Conservation (phyloP, 169 alveolate genomes). For the Cystoisospora suis region DNA sequence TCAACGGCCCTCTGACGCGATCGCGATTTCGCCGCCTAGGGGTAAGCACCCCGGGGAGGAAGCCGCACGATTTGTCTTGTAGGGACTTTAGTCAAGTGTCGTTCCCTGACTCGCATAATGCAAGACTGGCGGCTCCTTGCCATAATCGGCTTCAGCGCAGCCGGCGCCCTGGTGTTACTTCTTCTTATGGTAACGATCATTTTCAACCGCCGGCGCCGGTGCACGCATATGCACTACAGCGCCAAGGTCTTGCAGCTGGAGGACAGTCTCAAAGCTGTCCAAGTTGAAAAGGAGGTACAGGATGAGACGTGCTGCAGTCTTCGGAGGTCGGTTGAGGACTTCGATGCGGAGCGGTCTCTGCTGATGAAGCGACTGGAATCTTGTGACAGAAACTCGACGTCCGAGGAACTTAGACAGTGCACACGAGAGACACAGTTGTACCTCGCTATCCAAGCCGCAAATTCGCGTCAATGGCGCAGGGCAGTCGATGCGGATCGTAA, state of each 20-base stretch:
- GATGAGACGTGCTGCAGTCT: background rate
- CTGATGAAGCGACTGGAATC: constrained; percentile 4
- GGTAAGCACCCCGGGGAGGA: too few species aligned
- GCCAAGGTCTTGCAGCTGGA: background rate
- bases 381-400: background rate
- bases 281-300: background rate
- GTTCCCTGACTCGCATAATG: too few species aligned
- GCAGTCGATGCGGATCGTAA: background rate
- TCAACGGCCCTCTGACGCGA: too few species aligned
- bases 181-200: background rate
- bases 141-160: constrained; percentile 8
- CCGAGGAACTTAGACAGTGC: constrained; percentile 11
- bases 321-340: constrained; percentile 21
- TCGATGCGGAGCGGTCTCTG: constrained; percentile 11
- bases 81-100: too few species aligned
- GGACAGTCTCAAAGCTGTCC: constrained; percentile 1
- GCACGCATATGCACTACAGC: background rate
- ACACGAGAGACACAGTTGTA: constrained; percentile 7
- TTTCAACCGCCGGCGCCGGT: background rate
- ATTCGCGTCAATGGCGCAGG: background rate
- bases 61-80: too few species aligned
- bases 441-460: constrained; percentile 15
- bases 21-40: too few species aligned
- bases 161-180: background rate
- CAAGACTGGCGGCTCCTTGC: constrained; percentile 22